A percentile compares a stretch with the other conserved stretches of the same genome.
Conservation (phyloP, 2,329 filamentous ascomycete genomes). For the Phialophora expanda region DNA sequence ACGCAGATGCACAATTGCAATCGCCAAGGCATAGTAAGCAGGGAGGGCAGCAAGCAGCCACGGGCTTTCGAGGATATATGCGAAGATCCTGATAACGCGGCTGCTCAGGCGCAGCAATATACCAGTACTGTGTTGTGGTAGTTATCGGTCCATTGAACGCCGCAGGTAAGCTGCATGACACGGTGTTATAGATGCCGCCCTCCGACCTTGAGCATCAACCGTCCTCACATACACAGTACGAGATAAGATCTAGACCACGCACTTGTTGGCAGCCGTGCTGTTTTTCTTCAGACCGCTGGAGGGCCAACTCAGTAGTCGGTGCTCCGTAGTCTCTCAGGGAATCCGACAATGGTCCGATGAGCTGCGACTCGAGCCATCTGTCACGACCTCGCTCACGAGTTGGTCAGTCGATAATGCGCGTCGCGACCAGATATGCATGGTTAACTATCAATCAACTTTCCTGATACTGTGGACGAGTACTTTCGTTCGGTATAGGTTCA, state of each 20-base stretch:
- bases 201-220: neutral
- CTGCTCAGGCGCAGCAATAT: conserved; percentile 1
- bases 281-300: neutral
- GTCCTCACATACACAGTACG: neutral
- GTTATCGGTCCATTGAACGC: neutral
- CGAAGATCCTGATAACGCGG: neutral
- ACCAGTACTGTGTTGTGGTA: neutral
- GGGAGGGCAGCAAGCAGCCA: neutral
- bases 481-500: conserved; percentile 3
- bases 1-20: conserved; percentile 2
- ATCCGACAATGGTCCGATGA: neutral
- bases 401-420: neutral
- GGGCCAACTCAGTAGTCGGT: neutral
- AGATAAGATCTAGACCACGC: neutral
- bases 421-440: neutral
- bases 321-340: neutral
- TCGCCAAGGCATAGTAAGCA: neutral
- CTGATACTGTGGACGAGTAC: neutral
- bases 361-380: neutral
- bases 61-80: neutral
- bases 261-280: neutral
- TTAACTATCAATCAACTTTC: neutral
- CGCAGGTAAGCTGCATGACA: neutral
- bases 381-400: neutral
- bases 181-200: neutral